Percentiles rank a stretch among this genome's conserved stretches.
Conservation (phyloP, 129 eudicot genomes). For the Logfia minima region DNA sequence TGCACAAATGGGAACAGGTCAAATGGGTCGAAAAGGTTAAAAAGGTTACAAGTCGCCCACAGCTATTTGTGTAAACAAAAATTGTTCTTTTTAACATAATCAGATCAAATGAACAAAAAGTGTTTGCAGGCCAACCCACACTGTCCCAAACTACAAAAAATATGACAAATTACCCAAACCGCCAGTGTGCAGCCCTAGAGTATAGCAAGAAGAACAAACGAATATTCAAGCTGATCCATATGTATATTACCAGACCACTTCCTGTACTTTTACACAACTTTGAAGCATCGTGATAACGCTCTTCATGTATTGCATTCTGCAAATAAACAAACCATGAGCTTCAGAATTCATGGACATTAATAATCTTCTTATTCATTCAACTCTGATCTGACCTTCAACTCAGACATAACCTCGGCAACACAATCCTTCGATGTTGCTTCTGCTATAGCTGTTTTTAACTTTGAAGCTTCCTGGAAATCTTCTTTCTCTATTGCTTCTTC, state of each 20-base stretch:
- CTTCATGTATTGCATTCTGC: slow-evolving; percentile 86
- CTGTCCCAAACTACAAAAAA: background rate
- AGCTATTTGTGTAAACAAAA: too few relatives aligned
- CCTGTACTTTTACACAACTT: slow-evolving; percentile 78
- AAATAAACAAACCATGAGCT: slow-evolving; percentile 31
- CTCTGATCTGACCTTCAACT: slow-evolving; percentile 58
- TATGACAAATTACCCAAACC: background rate
- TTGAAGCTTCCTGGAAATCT: slow-evolving; percentile 93
- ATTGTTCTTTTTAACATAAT: background rate
- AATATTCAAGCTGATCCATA: slow-evolving; percentile 3
- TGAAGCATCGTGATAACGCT: slow-evolving; percentile 94
- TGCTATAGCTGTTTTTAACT: slow-evolving; percentile 63
- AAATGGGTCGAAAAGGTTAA: too few relatives aligned
- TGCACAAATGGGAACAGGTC: too few relatives aligned
- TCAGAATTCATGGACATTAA: slow-evolving; percentile 13
- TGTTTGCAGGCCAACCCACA: background rate
- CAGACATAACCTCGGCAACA: slow-evolving; percentile 81
- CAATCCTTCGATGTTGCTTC: slow-evolving; percentile 83
- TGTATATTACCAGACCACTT: slow-evolving; percentile 84
- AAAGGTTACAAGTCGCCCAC: too few relatives aligned
- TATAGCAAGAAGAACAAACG: slow-evolving; percentile 1
- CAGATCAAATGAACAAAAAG: background rate
- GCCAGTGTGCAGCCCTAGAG: background rate
- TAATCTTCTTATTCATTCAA: slow-evolving; percentile 18
- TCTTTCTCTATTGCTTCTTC: slow-evolving; percentile 98